Evolutionary conservation across 352 stramenopile genomes (phyloP).

Genomic region (Phytophthora ramorum): DNA sequence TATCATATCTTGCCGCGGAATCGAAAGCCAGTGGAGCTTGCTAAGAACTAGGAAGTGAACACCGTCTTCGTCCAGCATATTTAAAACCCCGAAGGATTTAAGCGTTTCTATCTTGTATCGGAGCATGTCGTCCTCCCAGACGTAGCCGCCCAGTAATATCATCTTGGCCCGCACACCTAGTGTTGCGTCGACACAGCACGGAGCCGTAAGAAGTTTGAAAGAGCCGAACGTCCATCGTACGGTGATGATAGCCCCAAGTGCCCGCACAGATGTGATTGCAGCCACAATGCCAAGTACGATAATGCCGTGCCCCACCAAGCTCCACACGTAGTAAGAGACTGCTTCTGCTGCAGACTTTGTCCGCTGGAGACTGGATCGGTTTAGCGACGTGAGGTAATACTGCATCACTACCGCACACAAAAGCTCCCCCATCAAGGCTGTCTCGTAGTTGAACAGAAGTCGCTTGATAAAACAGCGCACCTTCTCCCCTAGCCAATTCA

Average conservation of each 20-base stretch:
- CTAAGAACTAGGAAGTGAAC: slow-evolving; percentile 14
- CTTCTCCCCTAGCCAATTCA: slow-evolving; percentile 16
- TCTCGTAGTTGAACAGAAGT: slow-evolving; percentile 29
- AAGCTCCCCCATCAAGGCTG: slow-evolving; percentile 15
- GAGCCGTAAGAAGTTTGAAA: not conserved
- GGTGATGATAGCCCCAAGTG: slow-evolving; percentile 1
- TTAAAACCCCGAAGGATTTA: slow-evolving; percentile 4
- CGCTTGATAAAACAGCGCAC: slow-evolving; percentile 19
- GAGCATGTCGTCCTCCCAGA: slow-evolving; percentile 5
- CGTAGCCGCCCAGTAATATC: slow-evolving; percentile 9
- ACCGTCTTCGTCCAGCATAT: slow-evolving; percentile 22
- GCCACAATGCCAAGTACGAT: slow-evolving; percentile 14
- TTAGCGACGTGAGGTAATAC: slow-evolving; percentile 24
- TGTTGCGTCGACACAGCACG: slow-evolving; percentile 12
- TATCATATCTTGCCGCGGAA: slow-evolving; percentile 13
- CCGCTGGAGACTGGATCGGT: slow-evolving; percentile 9
- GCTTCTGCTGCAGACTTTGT: slow-evolving; percentile 9
- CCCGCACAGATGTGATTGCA: not conserved
- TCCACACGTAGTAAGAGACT: slow-evolving; percentile 24
- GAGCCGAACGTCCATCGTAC: slow-evolving; percentile 2
- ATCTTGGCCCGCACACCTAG: slow-evolving; percentile 9
- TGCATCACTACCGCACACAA: slow-evolving; percentile 11
- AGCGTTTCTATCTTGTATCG: slow-evolving; percentile 10
- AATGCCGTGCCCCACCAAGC: slow-evolving; percentile 21
- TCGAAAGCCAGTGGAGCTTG: slow-evolving; percentile 23